Evolutionary conservation across 441 rosid species (phyloP).

Genomic region (Populus tomentosa): DNA sequence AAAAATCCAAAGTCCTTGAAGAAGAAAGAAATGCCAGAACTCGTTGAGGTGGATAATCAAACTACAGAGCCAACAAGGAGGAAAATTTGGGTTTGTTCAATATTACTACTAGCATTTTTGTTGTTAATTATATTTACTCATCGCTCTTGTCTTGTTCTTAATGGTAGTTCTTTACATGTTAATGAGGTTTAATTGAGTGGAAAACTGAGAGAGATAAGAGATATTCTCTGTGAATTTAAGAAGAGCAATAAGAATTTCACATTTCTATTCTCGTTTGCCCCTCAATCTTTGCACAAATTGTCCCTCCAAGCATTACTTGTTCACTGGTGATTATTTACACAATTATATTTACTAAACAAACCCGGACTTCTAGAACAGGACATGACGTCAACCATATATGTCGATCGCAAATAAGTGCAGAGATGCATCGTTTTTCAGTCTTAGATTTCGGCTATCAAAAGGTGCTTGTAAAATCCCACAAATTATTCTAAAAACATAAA

Average conservation of each 20-base stretch:
- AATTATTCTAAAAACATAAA: too few species aligned
- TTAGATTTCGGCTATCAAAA: too few species aligned
- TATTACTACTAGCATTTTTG: slow-evolving; percentile 17
- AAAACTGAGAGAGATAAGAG: neutral
- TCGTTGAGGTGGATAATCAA: neutral
- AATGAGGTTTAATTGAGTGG: neutral
- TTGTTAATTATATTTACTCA: slow-evolving; percentile 17
- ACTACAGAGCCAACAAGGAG: neutral
- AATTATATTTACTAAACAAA: too few species aligned
- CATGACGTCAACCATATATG: too few species aligned
- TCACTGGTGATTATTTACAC: too few species aligned
- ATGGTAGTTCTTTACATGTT: neutral
- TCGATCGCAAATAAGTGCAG: too few species aligned
- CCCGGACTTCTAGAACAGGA: too few species aligned
- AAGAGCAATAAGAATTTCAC: neutral
- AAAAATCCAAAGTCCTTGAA: slow-evolving; percentile 1
- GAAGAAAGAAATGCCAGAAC: slow-evolving; percentile 11
- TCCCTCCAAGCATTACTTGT: neutral
- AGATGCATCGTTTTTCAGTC: too few species aligned
- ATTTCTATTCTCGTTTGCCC: neutral
- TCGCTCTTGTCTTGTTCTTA: neutral
- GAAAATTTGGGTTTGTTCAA: slow-evolving; percentile 9
- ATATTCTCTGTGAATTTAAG: neutral
- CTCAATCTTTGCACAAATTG: neutral
- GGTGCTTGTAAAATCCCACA: too few species aligned